phyloP scores from a whole-genome alignment of 768 basidiomycete genomes.

The Steccherinum ochraceum region DNA sequence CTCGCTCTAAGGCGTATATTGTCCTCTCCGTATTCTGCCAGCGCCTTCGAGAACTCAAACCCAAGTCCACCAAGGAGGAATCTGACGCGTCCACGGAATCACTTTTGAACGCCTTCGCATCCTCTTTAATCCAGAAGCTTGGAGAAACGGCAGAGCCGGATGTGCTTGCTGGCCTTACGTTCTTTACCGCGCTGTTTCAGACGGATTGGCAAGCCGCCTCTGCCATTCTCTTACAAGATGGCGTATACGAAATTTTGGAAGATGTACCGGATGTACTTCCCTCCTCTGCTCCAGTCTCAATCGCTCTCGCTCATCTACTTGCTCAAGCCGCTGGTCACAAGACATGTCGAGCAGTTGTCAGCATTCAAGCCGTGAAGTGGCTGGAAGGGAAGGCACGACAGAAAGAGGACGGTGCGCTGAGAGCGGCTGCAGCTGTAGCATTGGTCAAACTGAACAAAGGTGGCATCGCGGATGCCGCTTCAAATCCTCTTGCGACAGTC shows the following conservation, averaged over 20 bases:
- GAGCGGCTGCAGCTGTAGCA: constrained; percentile 63
- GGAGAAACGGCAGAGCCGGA: constrained; percentile 49
- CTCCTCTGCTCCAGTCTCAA: constrained; percentile 39
- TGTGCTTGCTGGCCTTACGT: constrained; percentile 50
- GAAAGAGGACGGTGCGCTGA: constrained; percentile 38
- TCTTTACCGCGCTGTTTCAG: constrained; percentile 78
- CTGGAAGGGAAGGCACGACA: constrained; percentile 52
- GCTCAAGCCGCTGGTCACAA: constrained; percentile 75
- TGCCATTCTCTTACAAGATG: constrained; percentile 57
- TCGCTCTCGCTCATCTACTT: constrained; percentile 66
- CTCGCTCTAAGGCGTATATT: constrained; percentile 65
- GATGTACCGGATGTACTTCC: constrained; percentile 67
- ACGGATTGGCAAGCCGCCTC: constrained; percentile 69
- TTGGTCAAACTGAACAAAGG: constrained; percentile 74
- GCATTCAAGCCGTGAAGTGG: constrained; percentile 57
- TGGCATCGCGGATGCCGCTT: constrained; percentile 37
- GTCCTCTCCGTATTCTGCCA: constrained; percentile 65
- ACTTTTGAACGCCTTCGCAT: constrained; percentile 45
- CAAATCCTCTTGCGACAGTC: constrained; percentile 16
- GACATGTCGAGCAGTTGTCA: constrained; percentile 55
- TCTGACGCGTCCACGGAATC: constrained; percentile 42
- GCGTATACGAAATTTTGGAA: constrained; percentile 54
- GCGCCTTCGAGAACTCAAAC: constrained; percentile 36
- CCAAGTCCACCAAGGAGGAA: constrained; percentile 22
- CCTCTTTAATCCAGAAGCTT: constrained; percentile 42